Base-by-base conservation (phyloP, 1,284 basidiomycete species). In the Apiotrichum porosum region DNA sequence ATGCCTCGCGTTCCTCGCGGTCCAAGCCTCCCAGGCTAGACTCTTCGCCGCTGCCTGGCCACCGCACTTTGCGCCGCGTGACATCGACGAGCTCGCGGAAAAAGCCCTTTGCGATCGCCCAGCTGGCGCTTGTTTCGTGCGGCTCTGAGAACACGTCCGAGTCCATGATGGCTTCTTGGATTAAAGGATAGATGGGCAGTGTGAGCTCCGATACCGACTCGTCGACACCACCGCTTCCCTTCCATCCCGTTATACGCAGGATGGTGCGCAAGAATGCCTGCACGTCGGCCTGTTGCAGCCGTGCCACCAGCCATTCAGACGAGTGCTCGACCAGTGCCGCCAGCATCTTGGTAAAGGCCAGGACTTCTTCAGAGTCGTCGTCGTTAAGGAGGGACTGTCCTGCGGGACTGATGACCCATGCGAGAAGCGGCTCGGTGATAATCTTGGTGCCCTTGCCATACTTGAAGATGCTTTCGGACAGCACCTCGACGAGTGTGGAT, bases 201-300 rank as follows among this genome's bases (percentile, higher is more conserved):
- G 85, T 86, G 76, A 87, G 81, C 57, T 91, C 88, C 61, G 85
- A 88, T 62, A 87, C 83, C 44, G 87, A 84, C 64, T 92, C 89
- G 44, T 91, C 88, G 0, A 81, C 79, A 1, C 85, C 84, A 59
- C 83, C 87, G 55, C 80, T 81, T 1, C 87, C 88, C 1, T 83
- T 80, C 26, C 88, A 78, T 1, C 81, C 83, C 0, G 86, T 88
- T 56, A 86, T 84, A 9, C 81, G 78, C n/a, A 93, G 72, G 22
- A 90, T 68, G 8, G 86, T 72, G 2, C 79, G 77, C 5, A 94
- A 74, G 62, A 86, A 88, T 1, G 76, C 79, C 61, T 90, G 88
- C 1, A 84, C 69, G 31, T 80, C 37, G 79, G 77, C 41, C 78
- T 80, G 15, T 71, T 78, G 56, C 75, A 92, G 78, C 54, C 86